Evolutionary conservation across 768 basidiomycete species (phyloP).

Genomic region (Mycena vulgaris): DNA sequence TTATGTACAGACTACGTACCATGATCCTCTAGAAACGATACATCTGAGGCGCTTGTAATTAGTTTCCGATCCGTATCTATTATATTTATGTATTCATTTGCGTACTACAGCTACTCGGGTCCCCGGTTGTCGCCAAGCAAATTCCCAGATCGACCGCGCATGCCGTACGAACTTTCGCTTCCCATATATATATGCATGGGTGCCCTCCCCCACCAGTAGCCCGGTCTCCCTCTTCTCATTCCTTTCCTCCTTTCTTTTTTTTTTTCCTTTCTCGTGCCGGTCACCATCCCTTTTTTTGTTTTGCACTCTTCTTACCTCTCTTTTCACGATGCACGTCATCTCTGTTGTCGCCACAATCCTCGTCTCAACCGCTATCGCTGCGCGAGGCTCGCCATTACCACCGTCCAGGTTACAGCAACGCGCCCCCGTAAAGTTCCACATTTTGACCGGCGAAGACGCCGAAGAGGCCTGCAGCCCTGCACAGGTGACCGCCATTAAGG

Average conservation of each 20-base stretch:
- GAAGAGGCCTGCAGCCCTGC: neutral
- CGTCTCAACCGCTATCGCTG: neutral
- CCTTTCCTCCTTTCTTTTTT: neutral
- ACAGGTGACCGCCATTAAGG: neutral
- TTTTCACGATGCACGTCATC: neutral
- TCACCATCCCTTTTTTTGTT: neutral
- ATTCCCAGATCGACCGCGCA: no score
- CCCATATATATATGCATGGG: neutral
- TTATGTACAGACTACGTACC: no score
- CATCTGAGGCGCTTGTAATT: no score
- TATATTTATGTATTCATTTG: no score
- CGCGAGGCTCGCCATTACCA: neutral
- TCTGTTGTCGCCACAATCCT: neutral
- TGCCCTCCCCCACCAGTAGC: no score
- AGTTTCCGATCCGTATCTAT: no score
- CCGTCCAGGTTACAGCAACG: neutral
- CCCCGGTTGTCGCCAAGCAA: no score
- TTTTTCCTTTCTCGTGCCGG: neutral
- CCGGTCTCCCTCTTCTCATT: no score
- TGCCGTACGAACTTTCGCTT: no score
- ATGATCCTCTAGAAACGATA: no score
- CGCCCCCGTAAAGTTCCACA: neutral
- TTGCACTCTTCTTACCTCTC: neutral
- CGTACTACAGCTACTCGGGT: no score
- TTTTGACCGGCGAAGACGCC: neutral